These are phyloP conservation scores for Myxozyma vanderwaltii DNA, from an alignment of 805 yeast genomes.

Conservation along the genomic window DNA sequence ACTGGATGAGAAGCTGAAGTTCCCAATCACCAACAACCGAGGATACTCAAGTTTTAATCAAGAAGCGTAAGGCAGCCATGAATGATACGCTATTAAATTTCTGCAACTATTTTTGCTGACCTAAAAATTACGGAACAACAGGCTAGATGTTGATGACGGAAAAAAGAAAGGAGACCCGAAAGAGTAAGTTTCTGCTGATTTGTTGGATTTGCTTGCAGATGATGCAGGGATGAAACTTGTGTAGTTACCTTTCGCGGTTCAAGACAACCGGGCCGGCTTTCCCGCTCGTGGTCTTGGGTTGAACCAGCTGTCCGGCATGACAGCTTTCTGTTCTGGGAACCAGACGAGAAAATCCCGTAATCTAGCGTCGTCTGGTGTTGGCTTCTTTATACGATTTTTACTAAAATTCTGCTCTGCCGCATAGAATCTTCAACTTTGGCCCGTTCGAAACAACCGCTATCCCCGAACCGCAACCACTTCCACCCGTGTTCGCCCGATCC, in stretches of 20 bases:
- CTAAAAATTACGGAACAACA: background rate
- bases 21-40: conserved; percentile 58
- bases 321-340: too few species aligned
- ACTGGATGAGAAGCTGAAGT: conserved; percentile 52
- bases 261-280: too few species aligned
- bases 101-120: background rate
- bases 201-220: too few species aligned
- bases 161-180: conserved; percentile 48
- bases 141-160: conserved; percentile 44
- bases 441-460: conserved; percentile 47
- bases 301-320: too few species aligned
- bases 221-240: too few species aligned
- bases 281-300: too few species aligned
- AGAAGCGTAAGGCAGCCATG: conserved; percentile 49
- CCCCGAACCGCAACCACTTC: conserved; percentile 49
- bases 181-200: conserved; percentile 40
- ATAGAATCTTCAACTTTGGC: conserved; percentile 64
- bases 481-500: conserved; percentile 54
- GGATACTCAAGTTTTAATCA: conserved; percentile 61
- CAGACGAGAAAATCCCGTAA: too few species aligned
- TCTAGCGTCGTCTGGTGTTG: too few species aligned
- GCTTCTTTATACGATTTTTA: too few species aligned
- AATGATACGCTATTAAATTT: too few species aligned
- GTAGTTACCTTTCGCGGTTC: too few species aligned
- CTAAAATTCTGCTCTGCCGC: background rate